These are phyloP conservation scores for Kandelia obovata DNA, from an alignment of 345 rosid genomes.

Conservation along the genomic window DNA sequence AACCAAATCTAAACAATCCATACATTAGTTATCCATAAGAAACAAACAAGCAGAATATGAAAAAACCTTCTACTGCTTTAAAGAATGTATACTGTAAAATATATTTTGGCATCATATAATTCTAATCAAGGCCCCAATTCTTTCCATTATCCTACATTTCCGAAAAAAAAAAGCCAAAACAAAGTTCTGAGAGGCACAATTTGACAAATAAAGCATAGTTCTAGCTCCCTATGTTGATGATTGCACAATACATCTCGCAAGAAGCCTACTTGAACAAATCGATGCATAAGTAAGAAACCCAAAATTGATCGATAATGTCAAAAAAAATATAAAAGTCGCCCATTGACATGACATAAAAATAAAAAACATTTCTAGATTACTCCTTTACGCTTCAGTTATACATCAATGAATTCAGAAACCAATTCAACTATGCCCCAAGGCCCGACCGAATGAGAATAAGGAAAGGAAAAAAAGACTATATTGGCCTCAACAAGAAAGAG, in stretches of 20 bases:
- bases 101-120: too few relatives aligned
- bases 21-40: neutral
- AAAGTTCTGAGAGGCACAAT: neutral
- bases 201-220: neutral
- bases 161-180: neutral
- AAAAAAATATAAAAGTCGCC: neutral
- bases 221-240: neutral
- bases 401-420: too few relatives aligned
- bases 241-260: neutral
- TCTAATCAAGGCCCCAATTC: neutral
- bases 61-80: too few relatives aligned
- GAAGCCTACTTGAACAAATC: neutral
- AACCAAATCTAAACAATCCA: neutral
- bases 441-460: too few relatives aligned
- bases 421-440: too few relatives aligned
- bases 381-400: too few relatives aligned
- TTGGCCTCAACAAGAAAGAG: too few relatives aligned
- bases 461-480: too few relatives aligned
- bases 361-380: too few relatives aligned
- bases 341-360: too few relatives aligned
- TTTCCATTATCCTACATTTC: neutral
- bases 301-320: neutral
- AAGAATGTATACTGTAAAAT: neutral
- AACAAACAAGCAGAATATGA: neutral
- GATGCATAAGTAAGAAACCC: neutral